Evolutionary conservation across 2,329 filamentous ascomycete species (phyloP), one percentile per base, ranked within the genome.

Genomic region (Aureobasidium vineae): DNA sequence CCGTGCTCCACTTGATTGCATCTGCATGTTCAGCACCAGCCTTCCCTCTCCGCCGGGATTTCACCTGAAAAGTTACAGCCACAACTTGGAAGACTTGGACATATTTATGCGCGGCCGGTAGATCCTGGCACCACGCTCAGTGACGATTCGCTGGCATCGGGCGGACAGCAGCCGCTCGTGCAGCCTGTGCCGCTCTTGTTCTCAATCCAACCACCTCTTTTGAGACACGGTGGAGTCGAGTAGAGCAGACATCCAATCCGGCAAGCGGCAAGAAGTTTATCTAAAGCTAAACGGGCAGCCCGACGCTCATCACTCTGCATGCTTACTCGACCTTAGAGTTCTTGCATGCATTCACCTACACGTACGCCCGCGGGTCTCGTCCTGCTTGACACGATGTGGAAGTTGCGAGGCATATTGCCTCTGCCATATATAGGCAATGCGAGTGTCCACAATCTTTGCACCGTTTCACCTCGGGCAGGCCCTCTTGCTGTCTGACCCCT

Each of bases 321-420:
- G 61, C 61, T 64, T 64, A 64, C 61, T 64, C 61, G 49, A 19
- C 49, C 19, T 53, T 49, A 64, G 40, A 49, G 61, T 64, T 64
- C 43, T 49, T 36, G 61, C 61, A 54, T 53, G 61, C 49, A 64
- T 64, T 31, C 36, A 43, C 23, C 49, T 64, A 54, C 47, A 64
- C 49, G 61, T 64, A 64, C 15, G 61, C 23, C 59, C 45, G 59
- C 47, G 43, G 33, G 45, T 16, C 33, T 63, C 38, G 57, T 38
- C 33, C 28, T 61, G 57, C 57, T 49, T 49, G 13, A 50, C n/a
- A 28, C 41, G 33, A 61, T 50, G 28, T 19, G 16, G 33, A 43
- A 45, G 33, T 43, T 31, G 54, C 38, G 40, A 52, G 54, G 40
- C 54, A 59, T 63, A 52, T 50, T 23, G 33, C 28, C 21, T 33